Percentiles rank a stretch among this genome's conserved stretches.
Conservation (phyloP, 164 flowering plant genomes). For the Hamamelis virginiana region DNA sequence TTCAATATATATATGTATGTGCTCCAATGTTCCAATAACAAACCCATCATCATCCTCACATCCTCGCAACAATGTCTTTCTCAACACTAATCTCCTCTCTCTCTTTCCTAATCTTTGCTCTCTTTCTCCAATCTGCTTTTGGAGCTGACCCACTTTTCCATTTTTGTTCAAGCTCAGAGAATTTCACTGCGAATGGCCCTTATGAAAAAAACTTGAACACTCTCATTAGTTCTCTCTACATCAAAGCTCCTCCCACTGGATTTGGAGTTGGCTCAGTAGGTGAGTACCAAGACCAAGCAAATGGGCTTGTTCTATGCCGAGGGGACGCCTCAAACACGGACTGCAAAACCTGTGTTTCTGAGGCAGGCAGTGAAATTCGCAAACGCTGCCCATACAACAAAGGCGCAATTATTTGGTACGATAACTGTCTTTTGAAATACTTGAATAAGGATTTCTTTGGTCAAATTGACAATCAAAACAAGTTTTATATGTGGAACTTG, state of each 20-base stretch:
- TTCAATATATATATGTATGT: background rate
- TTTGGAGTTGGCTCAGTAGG: background rate
- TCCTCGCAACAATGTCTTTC: background rate
- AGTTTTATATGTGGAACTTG: conserved; percentile 16
- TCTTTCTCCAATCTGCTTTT: conserved; percentile 9
- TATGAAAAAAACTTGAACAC: conserved; percentile 14
- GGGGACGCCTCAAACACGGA: conserved; percentile 20
- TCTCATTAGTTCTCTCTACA: background rate
- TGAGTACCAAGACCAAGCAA: background rate
- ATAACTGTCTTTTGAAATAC: conserved; percentile 26
- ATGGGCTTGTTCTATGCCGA: conserved; percentile 24
- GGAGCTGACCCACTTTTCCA: conserved; percentile 24
- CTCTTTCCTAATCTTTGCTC: background rate
- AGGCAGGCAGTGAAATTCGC: conserved; percentile 10
- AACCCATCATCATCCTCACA: too few relatives aligned
- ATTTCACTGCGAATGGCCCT: conserved; percentile 18
- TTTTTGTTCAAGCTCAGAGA: conserved; percentile 16
- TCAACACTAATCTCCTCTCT: background rate
- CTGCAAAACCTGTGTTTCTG: conserved; percentile 19
- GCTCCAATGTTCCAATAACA: background rate
- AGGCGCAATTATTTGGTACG: conserved; percentile 30
- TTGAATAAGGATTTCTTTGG: conserved; percentile 22
- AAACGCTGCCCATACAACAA: conserved; percentile 17
- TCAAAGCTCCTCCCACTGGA: conserved; percentile 7
- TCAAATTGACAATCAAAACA: conserved; percentile 15